Conservation (phyloP, 2,329 filamentous ascomycete species). For the Ophiostoma piceae region DNA sequence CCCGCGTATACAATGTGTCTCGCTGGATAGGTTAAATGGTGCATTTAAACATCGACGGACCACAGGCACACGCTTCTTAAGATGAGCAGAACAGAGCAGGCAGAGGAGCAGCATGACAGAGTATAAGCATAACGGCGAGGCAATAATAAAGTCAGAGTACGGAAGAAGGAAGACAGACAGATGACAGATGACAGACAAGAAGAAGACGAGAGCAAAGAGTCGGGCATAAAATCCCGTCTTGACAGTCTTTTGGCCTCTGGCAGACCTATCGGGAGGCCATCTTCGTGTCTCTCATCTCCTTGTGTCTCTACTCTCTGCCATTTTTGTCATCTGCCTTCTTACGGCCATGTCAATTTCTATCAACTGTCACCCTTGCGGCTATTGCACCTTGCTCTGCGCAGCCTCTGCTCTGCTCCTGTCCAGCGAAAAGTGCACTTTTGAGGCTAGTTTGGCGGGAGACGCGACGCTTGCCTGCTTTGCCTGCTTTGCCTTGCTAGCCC, state of each 20-base stretch:
- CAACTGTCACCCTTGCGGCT: neutral
- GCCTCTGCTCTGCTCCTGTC: neutral
- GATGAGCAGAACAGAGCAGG: neutral
- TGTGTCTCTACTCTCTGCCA: neutral
- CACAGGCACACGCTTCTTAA: neutral
- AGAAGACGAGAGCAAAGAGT: too few species aligned
- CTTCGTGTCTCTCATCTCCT: neutral
- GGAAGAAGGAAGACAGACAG: too few species aligned
- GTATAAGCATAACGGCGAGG: neutral
- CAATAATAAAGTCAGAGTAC: too few species aligned
- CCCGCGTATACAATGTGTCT: neutral
- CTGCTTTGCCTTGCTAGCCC: neutral
- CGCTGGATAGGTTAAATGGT: neutral
- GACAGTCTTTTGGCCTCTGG: too few species aligned
- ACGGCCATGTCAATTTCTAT: too few species aligned
- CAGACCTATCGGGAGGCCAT: too few species aligned
- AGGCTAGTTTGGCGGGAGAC: neutral
- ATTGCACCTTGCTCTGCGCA: neutral
- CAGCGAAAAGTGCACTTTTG: slow-evolving; percentile 6
- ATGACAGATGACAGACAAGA: too few species aligned
- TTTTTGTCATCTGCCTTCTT: neutral
- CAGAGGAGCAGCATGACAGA: neutral
- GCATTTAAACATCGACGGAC: neutral
- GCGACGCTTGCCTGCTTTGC: neutral
- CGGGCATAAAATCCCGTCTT: too few species aligned